Conservation (phyloP, 2,329 filamentous ascomycete species). For the Diaporthe aspalathi region DNA sequence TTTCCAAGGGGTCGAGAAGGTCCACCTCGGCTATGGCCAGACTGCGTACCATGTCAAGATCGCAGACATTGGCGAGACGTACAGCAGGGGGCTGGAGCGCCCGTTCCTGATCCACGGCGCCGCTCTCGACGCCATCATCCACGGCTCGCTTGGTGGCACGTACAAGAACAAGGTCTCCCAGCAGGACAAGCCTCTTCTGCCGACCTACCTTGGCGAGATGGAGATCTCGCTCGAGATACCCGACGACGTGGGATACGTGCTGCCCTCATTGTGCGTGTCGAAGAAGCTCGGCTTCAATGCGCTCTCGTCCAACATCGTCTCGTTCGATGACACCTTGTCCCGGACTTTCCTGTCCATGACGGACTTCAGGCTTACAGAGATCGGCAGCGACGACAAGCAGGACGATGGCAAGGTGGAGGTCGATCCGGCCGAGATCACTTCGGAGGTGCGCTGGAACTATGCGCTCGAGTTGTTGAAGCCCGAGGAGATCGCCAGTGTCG, state of each 20-base stretch:
- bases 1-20: conserved; percentile 59
- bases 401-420: conserved; percentile 34
- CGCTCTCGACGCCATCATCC: conserved; percentile 67
- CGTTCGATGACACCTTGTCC: conserved; percentile 25
- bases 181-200: conserved; percentile 35
- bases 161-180: conserved; percentile 32
- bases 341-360: conserved; percentile 34
- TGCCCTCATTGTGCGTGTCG: conserved; percentile 34
- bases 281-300: conserved; percentile 35
- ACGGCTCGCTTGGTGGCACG: conserved; percentile 45
- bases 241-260: conserved; percentile 32
- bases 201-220: conserved; percentile 34
- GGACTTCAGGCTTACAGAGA: conserved; percentile 36
- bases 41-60: conserved; percentile 55
- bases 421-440: conserved; percentile 34
- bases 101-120: conserved; percentile 66
- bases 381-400: conserved; percentile 29
- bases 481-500: conserved; percentile 34
- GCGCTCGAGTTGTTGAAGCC: conserved; percentile 33
- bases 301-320: conserved; percentile 32
- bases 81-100: conserved; percentile 66
- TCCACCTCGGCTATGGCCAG: conserved; percentile 48
- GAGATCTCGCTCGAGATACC: conserved; percentile 36
- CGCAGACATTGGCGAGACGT: conserved; percentile 61
- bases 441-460: conserved; percentile 36